Evolutionary conservation across 1,284 basidiomycete species (phyloP).

Genomic region (Trametes sp.): DNA sequence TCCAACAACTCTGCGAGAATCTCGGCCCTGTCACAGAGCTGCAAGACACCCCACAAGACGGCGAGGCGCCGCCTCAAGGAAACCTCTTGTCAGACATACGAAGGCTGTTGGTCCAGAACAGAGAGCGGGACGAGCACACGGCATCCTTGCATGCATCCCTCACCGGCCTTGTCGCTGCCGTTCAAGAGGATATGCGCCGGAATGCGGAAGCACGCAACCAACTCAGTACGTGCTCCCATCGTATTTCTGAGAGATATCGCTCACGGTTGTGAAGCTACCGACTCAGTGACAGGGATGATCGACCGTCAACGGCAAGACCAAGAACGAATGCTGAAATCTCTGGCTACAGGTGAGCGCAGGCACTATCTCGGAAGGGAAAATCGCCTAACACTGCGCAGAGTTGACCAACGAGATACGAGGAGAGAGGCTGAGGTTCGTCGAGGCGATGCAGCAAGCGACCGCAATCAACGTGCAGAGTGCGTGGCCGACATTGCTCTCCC

Average conservation of each 20-base stretch:
- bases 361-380: background rate
- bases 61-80: conserved; percentile 11
- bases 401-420: conserved; percentile 84
- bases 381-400: conserved; percentile 52
- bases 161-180: conserved; percentile 52
- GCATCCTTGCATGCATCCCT: conserved; percentile 54
- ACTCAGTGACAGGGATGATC: conserved; percentile 66
- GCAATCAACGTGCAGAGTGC: conserved; percentile 83
- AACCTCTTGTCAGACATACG: conserved; percentile 52
- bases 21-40: conserved; percentile 47
- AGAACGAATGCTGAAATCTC: conserved; percentile 66
- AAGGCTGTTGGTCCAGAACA: conserved; percentile 49
- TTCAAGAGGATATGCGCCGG: conserved; percentile 47
- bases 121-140: conserved; percentile 51
- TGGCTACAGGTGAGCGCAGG: conserved; percentile 69
- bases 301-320: conserved; percentile 75
- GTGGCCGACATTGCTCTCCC: conserved; percentile 29
- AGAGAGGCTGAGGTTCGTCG: conserved; percentile 84
- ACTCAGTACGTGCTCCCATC: conserved; percentile 40
- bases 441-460: conserved; percentile 91
- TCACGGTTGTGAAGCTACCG: conserved; percentile 50
- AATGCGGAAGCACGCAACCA: conserved; percentile 46
- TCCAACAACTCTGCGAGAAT: conserved; percentile 67
- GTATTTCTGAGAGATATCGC: no score
- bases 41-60: conserved; percentile 24